Percentiles rank a stretch among this genome's conserved stretches.
Conservation (phyloP, 495 filamentous ascomycete genomes). For the Penicillium cosmopolitanum region DNA sequence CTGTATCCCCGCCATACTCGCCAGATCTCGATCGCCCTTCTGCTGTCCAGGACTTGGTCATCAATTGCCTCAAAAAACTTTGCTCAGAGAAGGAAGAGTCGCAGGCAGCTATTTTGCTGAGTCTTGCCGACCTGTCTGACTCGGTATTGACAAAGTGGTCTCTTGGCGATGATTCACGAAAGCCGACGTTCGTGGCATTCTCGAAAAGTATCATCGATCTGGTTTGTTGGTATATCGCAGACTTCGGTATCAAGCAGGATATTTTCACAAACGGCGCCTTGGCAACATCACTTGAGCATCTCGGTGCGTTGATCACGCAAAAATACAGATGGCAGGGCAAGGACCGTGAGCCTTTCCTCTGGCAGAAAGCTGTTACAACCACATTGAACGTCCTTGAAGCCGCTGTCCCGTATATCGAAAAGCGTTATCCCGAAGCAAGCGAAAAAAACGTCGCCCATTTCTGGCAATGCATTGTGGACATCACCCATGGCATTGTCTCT, state of each 20-base stretch:
- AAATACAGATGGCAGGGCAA: conserved; percentile 75
- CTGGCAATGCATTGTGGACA: conserved; percentile 46
- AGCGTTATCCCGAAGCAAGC: conserved; percentile 41
- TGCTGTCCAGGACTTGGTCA: conserved; percentile 71
- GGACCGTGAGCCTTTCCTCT: conserved; percentile 63
- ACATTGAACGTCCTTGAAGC: conserved; percentile 69
- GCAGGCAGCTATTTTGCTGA: conserved; percentile 66
- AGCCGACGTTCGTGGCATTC: conserved; percentile 82
- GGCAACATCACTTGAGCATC: conserved; percentile 59
- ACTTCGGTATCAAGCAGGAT: conserved; percentile 63
- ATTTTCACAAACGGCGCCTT: conserved; percentile 69
- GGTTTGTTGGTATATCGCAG: conserved; percentile 63
- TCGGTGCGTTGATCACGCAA: conserved; percentile 67
- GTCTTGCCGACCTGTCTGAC: conserved; percentile 67
- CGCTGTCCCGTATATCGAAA: conserved; percentile 64
- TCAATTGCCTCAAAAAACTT: conserved; percentile 72
- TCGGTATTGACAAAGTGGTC: conserved; percentile 61
- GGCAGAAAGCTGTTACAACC: conserved; percentile 76
- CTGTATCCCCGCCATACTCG: conserved; percentile 75
- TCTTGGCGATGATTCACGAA: conserved; percentile 38
- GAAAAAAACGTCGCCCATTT: conserved; percentile 40
- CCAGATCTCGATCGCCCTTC: conserved; percentile 85
- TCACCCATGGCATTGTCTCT: conserved; percentile 45
- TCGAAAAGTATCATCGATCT: conserved; percentile 76
- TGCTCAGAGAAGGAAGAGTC: conserved; percentile 68